phyloP scores from a whole-genome alignment of 2,329 filamentous ascomycete genomes.

The Diatrype stigma region DNA sequence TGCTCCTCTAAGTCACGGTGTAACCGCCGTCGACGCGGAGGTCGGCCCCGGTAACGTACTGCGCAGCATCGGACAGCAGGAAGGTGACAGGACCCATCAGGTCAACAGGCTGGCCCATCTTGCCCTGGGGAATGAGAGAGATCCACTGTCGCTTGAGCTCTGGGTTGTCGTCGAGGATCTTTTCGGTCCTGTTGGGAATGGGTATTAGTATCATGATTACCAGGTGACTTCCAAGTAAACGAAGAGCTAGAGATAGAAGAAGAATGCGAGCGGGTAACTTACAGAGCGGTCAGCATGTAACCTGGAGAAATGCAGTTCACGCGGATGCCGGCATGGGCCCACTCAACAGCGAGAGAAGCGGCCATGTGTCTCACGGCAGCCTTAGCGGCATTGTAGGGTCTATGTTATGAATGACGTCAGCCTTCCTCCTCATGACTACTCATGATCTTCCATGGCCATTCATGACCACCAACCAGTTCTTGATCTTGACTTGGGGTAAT shows the following conservation, averaged over 20 bases:
- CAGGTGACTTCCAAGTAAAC: too few relatives aligned
- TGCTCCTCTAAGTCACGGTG: conserved; percentile 60
- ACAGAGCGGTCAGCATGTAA: conserved; percentile 94
- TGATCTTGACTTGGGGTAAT: neutral
- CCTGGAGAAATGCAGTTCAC: conserved; percentile 95
- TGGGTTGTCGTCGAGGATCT: conserved; percentile 91
- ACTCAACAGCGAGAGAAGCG: conserved; percentile 85
- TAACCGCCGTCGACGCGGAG: conserved; percentile 85
- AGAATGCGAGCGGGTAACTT: conserved; percentile 36
- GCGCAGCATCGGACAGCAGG: conserved; percentile 73
- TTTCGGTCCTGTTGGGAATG: conserved; percentile 63
- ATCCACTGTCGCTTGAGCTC: conserved; percentile 89
- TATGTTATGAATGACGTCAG: conserved; percentile 21
- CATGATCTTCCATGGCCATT: neutral
- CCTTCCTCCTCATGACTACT: neutral
- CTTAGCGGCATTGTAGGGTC: conserved; percentile 88
- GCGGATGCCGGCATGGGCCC: conserved; percentile 81
- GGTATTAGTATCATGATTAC: neutral
- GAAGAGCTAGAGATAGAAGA: too few relatives aligned
- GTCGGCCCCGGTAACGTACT: conserved; percentile 70
- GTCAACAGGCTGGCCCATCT: conserved; percentile 89
- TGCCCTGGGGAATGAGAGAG: conserved; percentile 84
- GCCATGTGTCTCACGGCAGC: conserved; percentile 87
- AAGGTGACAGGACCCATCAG: conserved; percentile 91
- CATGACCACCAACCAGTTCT: conserved; percentile 1